phyloP scores from a whole-genome alignment of 1,139 yeast species.

The Saccharomyces hybrid region DNA sequence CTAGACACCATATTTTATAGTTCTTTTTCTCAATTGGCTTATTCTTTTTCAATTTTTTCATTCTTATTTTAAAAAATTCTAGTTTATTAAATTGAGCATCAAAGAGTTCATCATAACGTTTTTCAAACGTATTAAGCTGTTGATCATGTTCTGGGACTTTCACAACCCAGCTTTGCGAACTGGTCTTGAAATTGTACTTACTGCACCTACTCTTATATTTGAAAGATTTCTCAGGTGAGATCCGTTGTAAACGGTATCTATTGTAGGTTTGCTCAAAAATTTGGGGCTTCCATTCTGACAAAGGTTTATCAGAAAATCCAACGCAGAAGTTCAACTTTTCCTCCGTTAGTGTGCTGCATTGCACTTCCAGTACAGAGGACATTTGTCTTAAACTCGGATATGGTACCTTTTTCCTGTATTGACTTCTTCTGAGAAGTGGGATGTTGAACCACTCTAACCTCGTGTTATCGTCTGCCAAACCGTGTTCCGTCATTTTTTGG shows the following conservation, averaged over 20 bases:
- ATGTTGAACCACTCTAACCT: not conserved
- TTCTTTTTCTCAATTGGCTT: not conserved
- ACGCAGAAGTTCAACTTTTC: not conserved
- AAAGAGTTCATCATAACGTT: constrained; percentile 6
- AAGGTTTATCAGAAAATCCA: not conserved
- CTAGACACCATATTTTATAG: constrained; percentile 12
- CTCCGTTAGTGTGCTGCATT: not conserved
- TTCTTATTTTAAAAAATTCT: constrained; percentile 14
- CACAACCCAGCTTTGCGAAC: not conserved
- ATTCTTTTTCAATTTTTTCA: not conserved
- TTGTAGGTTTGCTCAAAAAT: not conserved
- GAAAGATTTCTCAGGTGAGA: not conserved
- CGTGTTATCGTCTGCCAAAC: not conserved
- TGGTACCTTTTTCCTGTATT: not conserved
- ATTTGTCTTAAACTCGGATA: not conserved
- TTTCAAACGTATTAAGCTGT: not conserved
- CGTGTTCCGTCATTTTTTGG: not conserved
- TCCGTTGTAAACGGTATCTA: not conserved
- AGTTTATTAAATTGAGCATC: constrained; percentile 15
- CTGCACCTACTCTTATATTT: not conserved
- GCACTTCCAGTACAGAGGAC: not conserved
- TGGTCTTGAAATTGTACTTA: not conserved
- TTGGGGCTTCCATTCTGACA: not conserved
- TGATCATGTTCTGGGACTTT: not conserved
- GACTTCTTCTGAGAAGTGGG: not conserved